phyloP scores from a whole-genome alignment of 305 asterid genomes.

The Withania somnifera region DNA sequence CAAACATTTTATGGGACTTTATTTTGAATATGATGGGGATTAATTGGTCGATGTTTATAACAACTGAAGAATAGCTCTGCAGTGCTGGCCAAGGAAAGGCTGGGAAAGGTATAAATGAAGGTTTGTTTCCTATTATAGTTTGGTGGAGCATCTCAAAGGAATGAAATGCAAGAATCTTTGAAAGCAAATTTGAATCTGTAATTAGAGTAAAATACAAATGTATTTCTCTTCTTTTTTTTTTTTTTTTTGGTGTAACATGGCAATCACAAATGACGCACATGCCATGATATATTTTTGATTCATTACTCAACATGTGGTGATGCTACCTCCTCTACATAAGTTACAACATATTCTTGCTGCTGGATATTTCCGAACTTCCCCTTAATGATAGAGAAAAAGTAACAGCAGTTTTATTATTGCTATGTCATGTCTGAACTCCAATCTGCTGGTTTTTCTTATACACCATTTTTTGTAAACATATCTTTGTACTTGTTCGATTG shows the following conservation, averaged over 20 bases:
- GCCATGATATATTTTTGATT: background rate
- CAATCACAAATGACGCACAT: background rate
- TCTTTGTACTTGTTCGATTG: slow-evolving; percentile 6
- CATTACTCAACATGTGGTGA: background rate
- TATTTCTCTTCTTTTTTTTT: background rate
- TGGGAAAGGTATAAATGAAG: background rate
- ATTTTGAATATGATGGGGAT: background rate
- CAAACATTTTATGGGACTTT: background rate
- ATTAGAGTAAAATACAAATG: background rate
- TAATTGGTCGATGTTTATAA: background rate
- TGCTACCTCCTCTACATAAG: background rate
- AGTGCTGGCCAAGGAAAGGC: background rate
- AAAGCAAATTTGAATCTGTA: background rate
- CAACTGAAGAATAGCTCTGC: background rate
- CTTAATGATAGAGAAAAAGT: background rate
- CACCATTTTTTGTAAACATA: background rate
- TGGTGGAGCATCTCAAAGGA: background rate
- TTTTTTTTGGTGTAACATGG: background rate
- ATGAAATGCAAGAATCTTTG: background rate
- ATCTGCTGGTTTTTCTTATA: background rate
- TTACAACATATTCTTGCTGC: background rate
- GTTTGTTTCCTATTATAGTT: background rate
- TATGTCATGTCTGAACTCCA: background rate
- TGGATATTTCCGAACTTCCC: background rate
- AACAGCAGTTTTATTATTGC: background rate